These are phyloP conservation scores for Mucor indicus DNA, from an alignment of 371 early-diverging fungal species.

Conservation along the genomic window DNA sequence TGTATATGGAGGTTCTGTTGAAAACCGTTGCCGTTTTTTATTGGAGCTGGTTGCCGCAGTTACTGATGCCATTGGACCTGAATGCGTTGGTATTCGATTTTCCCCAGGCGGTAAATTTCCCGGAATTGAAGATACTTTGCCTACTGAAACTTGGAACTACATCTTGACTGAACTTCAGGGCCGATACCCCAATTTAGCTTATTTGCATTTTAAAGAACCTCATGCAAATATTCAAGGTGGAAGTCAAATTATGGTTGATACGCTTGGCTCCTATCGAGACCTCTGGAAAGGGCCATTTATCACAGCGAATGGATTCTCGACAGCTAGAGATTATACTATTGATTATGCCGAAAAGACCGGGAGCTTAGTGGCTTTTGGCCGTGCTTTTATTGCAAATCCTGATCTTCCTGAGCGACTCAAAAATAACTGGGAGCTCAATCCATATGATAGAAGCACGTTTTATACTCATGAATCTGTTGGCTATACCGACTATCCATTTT, in stretches of 20 bases:
- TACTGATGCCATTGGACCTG: too few species aligned
- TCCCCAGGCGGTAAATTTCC: slow-evolving; percentile 1
- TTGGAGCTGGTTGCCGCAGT: too few species aligned
- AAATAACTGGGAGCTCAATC: slow-evolving; percentile 3
- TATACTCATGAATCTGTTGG: slow-evolving; percentile 8
- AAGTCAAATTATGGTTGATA: neutral
- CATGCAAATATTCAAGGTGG: slow-evolving; percentile 6
- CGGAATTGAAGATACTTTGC: slow-evolving; percentile 24
- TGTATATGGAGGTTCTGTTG: slow-evolving; percentile 35
- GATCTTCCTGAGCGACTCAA: slow-evolving; percentile 9
- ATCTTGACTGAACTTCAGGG: slow-evolving; percentile 12
- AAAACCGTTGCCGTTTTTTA: too few species aligned
- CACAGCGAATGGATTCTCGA: slow-evolving; percentile 2
- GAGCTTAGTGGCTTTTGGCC: slow-evolving; percentile 9
- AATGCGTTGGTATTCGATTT: too few species aligned
- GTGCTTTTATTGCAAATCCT: slow-evolving; percentile 16
- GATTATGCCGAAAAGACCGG: neutral
- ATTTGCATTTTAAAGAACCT: slow-evolving; percentile 29
- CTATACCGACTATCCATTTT: slow-evolving; percentile 11
- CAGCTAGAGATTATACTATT: slow-evolving; percentile 2
- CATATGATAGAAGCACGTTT: slow-evolving; percentile 10
- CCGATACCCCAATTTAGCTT: slow-evolving; percentile 18
- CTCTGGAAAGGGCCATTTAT: too few species aligned
- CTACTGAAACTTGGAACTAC: slow-evolving; percentile 25
- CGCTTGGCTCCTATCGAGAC: neutral